A percentile compares a stretch with the other conserved stretches of the same genome.
These are phyloP conservation scores for Pharus latifolius DNA, from an alignment of 176 grass and related monocot species.

Conservation along the genomic window DNA sequence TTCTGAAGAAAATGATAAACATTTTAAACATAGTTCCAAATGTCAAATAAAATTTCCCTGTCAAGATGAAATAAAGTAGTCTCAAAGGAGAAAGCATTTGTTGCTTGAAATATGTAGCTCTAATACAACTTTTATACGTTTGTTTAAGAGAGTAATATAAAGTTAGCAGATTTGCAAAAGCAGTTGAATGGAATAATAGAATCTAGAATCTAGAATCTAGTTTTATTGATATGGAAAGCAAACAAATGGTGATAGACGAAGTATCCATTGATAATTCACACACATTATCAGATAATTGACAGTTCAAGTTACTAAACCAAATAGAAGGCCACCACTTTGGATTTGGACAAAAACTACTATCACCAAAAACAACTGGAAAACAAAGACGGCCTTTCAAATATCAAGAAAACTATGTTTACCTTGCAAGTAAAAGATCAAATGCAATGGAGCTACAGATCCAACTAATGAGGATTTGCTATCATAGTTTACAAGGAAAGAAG, in stretches of 20 bases:
- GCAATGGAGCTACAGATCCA: background rate
- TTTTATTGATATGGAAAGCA: background rate
- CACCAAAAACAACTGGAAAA: conserved; percentile 19
- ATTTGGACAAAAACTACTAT: background rate
- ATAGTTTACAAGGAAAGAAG: background rate
- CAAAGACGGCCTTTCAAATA: background rate
- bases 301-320: conserved; percentile 7
- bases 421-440: background rate
- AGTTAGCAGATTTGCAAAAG: conserved; percentile 6
- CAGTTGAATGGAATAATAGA: background rate
- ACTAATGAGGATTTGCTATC: background rate
- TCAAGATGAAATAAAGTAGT: background rate
- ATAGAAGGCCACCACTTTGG: background rate
- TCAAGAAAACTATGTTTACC: background rate
- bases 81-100: background rate
- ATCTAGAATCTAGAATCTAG: background rate
- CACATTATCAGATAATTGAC: too few species aligned
- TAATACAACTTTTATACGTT: background rate
- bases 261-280: too few species aligned
- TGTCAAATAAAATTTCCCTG: background rate
- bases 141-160: conserved; percentile 6
- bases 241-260: background rate
- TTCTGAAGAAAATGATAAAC: conserved; percentile 39
- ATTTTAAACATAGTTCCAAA: background rate
- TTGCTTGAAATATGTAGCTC: background rate